Evolutionary conservation across 2,329 filamentous ascomycete genomes (phyloP).

Genomic region (Exophiala alcalophila): DNA sequence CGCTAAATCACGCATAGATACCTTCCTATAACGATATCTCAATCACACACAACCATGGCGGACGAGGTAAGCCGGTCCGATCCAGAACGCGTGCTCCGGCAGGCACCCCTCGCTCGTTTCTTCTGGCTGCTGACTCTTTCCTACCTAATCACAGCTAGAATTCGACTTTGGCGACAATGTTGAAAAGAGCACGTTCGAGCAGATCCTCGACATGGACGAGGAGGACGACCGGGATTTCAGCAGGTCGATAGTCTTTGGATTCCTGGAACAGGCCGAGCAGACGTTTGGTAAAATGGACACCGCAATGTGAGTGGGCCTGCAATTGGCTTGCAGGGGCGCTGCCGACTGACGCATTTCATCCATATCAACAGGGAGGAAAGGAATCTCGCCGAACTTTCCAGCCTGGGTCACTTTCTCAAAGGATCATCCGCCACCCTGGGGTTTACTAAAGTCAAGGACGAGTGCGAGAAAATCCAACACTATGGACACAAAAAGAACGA

Average conservation of each 20-base stretch:
- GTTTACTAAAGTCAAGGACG: constrained; percentile 83
- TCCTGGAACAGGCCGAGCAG: constrained; percentile 84
- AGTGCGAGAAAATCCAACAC: constrained; percentile 95
- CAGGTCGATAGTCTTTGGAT: constrained; percentile 81
- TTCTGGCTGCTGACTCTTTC: neutral
- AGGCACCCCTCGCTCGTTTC: neutral
- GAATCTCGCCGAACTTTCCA: constrained; percentile 72
- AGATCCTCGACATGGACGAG: constrained; percentile 99
- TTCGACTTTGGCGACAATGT: constrained; percentile 71
- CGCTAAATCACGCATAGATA: neutral
- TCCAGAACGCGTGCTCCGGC: neutral
- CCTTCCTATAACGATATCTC: neutral
- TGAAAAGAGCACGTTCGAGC: constrained; percentile 77
- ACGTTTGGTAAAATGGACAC: constrained; percentile 84
- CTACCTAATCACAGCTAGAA: constrained; percentile 15
- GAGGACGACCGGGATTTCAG: constrained; percentile 84
- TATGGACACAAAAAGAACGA: constrained; percentile 80
- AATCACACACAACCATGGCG: constrained; percentile 8
- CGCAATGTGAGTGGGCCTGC: constrained; percentile 59
- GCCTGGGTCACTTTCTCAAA: constrained; percentile 92
- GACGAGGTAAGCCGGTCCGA: constrained; percentile 21
- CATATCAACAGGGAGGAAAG: constrained; percentile 60
- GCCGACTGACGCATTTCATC: constrained; percentile 12
- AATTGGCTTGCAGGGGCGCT: too few relatives aligned
- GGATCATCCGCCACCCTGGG: constrained; percentile 94